Base-by-base conservation (phyloP, 2,329 filamentous ascomycete species). In the Lachnellula hyalina region DNA sequence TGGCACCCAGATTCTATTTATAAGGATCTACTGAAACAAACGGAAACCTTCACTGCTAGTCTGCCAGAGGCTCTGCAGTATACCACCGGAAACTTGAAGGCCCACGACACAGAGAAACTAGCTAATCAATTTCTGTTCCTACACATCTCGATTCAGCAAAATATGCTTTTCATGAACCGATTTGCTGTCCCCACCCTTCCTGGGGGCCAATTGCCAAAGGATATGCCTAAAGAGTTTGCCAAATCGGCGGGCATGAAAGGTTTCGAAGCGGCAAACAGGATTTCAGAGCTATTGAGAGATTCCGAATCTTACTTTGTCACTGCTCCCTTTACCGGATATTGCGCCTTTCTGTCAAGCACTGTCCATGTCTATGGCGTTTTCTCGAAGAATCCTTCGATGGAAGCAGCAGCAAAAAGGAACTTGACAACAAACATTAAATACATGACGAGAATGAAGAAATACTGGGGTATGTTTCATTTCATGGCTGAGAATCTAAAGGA, bases 391-490 rank as follows among this genome's bases (percentile, higher is more conserved):
- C 75, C 84, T 14, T 75, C 82, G 11, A 79, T 95, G 49, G 89
- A 96, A 69, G 80, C 82, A 12, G 81, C 83, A 8, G 90, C 90
- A 8, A 96, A 95, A 73, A 84, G 85, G 61, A 92, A 96, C 65
- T 76, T 96, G 15, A 85, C 88, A 1, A 89, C 86, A 61, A 97
- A 96, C 61, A 87, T 97, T 65, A 89, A 87, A 66, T 97, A 94
- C 65, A 74, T 99, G 45, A 87, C 87, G 52, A 94, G 90, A 72
- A 96, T 97, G 89, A 96, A 96, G 76, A 89, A 89, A 57, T 92
- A 94, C 66, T 99, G 94, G 94, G 94, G 93, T 57, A 96, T 96
- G 87, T 96, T 97, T 68, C 90, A 96, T 69, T 96, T 91, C 74
- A 92, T 97, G 81, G 87, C 90, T 0, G 92, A 97, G 68, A 94